Conservation (phyloP, 169 alveolate species). For the Plasmodium gaboni region DNA sequence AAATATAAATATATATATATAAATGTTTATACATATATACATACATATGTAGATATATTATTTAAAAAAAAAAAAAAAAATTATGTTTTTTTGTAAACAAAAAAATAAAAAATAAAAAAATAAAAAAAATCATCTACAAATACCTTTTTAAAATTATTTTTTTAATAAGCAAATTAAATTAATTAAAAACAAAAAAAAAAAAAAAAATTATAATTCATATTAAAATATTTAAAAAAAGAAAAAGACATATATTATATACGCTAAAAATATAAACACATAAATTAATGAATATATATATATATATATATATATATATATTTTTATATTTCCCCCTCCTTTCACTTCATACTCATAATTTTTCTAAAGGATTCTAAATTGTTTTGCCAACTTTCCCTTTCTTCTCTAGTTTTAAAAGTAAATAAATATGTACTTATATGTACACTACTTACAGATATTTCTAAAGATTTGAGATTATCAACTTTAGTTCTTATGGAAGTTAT, state of each 20-base stretch:
- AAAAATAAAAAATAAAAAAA: no score
- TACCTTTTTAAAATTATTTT: no score
- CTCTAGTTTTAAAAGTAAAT: conserved; percentile 82
- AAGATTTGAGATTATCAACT: conserved; percentile 80
- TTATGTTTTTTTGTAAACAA: no score
- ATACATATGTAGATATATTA: neutral
- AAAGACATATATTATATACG: neutral
- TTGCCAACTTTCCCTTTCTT: conserved; percentile 86
- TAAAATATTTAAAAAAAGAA: neutral
- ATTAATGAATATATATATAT: neutral
- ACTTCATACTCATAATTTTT: conserved; percentile 74
- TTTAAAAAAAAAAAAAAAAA: no score
- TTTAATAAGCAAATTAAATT: no score
- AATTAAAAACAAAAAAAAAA: no score
- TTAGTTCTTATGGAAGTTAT: conserved; percentile 82
- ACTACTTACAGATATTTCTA: conserved; percentile 82
- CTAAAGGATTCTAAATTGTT: conserved; percentile 79
- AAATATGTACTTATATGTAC: conserved; percentile 75
- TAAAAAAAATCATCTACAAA: no score
- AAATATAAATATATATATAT: neutral
- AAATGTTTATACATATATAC: neutral
- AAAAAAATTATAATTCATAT: no score
- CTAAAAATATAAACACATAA: neutral
- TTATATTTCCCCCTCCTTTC: neutral
- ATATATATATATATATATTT: neutral